Base-by-base conservation (phyloP, 2,329 filamentous ascomycete genomes). In the Neonectria sp. region DNA sequence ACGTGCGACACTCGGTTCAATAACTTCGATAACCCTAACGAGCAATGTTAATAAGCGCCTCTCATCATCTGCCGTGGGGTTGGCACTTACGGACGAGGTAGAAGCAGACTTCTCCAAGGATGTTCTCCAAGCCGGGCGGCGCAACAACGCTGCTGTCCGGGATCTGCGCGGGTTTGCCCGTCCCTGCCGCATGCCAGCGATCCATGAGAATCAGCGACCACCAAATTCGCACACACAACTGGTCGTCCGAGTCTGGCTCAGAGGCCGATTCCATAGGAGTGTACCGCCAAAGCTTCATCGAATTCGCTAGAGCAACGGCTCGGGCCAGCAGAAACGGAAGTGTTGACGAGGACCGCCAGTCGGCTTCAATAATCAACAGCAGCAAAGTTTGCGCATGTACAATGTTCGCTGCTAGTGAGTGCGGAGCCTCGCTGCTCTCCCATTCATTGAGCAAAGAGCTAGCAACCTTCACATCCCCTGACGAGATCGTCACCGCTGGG, bases 171-270 rank as follows among this genome's bases (percentile, higher is more conserved):
- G 91, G 89, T 68, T 86, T 89, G 13, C 88, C 89, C 5, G 88
- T 91, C 25, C 89, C 90, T n/a, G 90, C 86, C 4, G 92, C 90
- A 76, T 93, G 89, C 91, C 91, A 94, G 17, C 91, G 87, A 74
- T 94, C 92, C 69, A 94, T 86, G 69, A 92, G 86, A 52, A 93
- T 87, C 37, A 94, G 81, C 15, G 89, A 88, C 90, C 91, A 93
- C 92, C 92, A 94, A 21, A 91, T 86, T 49, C 91, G 86, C 57
- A 90, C 83, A 2, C 86, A 86, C 4, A 93, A 81, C 21, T 88
- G 88, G 56, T 90, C 88, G 51, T 91, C 88, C 24, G 86, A 87
- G 75, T 93, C 90, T 3, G 82, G 75, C 59, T 91, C 88, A 11
- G 82, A 78, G 6, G 86, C 84, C 5, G 80, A 78, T 59, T 85